phyloP scores from a whole-genome alignment of 2,329 filamentous ascomycete genomes.

The Hawksworthiomyces lignivorus region DNA sequence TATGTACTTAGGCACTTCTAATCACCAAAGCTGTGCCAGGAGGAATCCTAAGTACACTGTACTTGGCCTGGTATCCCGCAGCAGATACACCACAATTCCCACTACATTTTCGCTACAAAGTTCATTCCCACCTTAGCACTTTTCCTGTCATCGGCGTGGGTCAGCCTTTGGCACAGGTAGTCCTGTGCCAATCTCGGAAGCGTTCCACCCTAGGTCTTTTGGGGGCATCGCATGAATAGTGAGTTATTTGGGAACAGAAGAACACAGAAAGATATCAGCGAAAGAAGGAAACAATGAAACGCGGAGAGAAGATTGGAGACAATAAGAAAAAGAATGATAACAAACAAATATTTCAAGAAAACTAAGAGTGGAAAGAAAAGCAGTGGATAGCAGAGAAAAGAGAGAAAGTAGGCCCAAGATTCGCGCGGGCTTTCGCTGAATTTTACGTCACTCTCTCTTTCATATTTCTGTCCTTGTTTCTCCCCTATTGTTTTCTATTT shows the following conservation, averaged over 20 bases:
- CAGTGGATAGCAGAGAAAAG: no score
- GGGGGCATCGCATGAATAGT: constrained; percentile 28
- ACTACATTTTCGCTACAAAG: no score
- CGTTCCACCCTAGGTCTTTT: constrained; percentile 30
- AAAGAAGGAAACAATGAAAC: constrained; percentile 7
- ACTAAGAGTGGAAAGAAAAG: neutral
- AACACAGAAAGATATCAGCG: neutral
- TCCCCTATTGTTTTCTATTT: constrained; percentile 10
- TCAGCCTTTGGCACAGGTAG: constrained; percentile 17
- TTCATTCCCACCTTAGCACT: neutral
- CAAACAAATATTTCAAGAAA: neutral
- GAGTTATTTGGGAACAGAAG: constrained; percentile 12
- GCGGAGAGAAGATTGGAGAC: neutral
- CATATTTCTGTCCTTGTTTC: no score
- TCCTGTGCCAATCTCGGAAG: constrained; percentile 33
- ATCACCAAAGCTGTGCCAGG: no score
- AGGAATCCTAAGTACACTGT: no score
- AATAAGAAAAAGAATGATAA: no score
- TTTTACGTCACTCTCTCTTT: no score
- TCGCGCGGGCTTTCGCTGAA: no score
- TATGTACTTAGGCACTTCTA: no score
- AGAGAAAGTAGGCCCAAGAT: no score
- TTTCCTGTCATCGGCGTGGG: constrained; percentile 15
- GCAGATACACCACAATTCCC: no score
- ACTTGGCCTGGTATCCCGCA: no score